Conservation (phyloP, 331 rosid genomes). For the Telfairia occidentalis region DNA sequence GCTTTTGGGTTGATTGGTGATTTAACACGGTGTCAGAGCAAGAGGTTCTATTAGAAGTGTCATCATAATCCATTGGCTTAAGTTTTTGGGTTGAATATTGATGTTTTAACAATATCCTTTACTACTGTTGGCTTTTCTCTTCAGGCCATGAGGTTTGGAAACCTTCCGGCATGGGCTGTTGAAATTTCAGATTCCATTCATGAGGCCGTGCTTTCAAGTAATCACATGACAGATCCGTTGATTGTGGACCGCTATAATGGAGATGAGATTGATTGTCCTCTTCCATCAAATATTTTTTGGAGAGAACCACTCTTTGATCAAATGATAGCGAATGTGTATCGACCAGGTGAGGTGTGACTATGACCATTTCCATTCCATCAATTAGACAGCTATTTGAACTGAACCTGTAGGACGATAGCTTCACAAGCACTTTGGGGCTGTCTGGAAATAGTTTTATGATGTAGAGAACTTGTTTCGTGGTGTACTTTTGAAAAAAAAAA, state of each 20-base stretch:
- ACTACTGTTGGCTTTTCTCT: neutral
- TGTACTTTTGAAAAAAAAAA: neutral
- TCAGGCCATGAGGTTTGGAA: slow-evolving; percentile 88
- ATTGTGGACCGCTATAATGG: slow-evolving; percentile 9
- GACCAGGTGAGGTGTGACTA: slow-evolving; percentile 63
- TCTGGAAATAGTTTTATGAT: neutral
- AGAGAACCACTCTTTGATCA: slow-evolving; percentile 79
- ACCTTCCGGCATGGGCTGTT: slow-evolving; percentile 70
- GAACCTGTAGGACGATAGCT: neutral
- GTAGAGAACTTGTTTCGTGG: neutral
- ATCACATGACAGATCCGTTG: slow-evolving; percentile 5
- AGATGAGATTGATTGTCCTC: slow-evolving; percentile 11
- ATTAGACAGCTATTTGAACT: neutral
- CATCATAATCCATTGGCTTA: too few relatives aligned
- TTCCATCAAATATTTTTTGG: slow-evolving; percentile 30
- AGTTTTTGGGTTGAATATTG: too few relatives aligned
- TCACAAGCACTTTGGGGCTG: neutral
- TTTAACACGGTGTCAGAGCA: too few relatives aligned
- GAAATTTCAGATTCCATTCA: slow-evolving; percentile 36
- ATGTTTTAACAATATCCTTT: too few relatives aligned
- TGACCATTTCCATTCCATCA: neutral
- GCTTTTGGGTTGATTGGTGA: too few relatives aligned
- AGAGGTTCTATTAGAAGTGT: too few relatives aligned
- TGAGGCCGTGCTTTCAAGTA: slow-evolving; percentile 21
- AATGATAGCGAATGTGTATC: slow-evolving; percentile 54